Evolutionary conservation across 148 eudicot species (phyloP), one percentile per base, ranked within the genome.

Genomic region (Euryodendron excelsum): DNA sequence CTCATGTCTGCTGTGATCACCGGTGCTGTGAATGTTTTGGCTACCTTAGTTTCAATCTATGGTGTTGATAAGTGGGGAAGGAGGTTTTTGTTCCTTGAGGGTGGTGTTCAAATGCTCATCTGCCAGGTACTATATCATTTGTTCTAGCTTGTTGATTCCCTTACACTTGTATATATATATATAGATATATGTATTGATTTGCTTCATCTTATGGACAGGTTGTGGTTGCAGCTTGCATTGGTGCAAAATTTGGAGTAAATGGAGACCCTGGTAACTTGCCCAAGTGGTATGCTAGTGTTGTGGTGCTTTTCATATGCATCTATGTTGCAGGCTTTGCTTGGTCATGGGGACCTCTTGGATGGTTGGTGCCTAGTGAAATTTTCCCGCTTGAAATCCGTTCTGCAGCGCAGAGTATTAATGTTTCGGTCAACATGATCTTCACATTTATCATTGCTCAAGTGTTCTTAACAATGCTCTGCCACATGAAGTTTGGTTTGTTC

Each of bases 311-410:
- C 85, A 93, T 93, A 27, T 93, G 97, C 84, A 72, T 93, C 45
- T 90, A 88, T 34, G 97, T 93, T 2, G 74, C 92, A 0, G 97
- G 91, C 9, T 93, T 93, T 64, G 95, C 97, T 0, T 91, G 97
- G 97, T 93, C 97, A 36, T 93, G 97, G 95, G 97, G 97, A 0
- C 97, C 97, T 0, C 86, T 93, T 0, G 95, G 95, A 0, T 93
- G 97, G 95, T 72, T 93, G 12, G 94, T 93, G 0, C 97, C 97
- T 0, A 88, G 92, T 60, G 97, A 93, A 81, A 89, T 93, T 47
- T 93, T 93, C 80, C 97, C 97, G 9, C 84, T 93, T 1, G 97
- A 93, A 65, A 93, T 93, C 68, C 87, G 97, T 17, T 91, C 97
- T 0, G 93, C 94, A 0, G 97, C 94, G 0, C 94, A 93, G 52